Conservation (phyloP, 2,329 filamentous ascomycete genomes). For the Colletotrichum incanum region DNA sequence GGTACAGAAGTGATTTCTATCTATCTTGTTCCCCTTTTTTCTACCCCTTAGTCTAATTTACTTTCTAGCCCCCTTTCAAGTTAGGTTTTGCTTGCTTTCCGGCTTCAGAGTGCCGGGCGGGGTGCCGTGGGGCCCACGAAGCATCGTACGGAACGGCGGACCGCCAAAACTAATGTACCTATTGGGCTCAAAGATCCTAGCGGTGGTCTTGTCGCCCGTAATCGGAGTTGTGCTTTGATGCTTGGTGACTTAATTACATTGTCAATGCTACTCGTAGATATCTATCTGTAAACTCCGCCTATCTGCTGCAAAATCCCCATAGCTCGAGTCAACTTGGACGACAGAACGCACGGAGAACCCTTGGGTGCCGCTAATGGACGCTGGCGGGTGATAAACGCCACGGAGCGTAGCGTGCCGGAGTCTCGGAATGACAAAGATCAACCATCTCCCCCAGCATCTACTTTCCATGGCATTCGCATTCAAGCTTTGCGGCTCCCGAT, state of each 20-base stretch:
- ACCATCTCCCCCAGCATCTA: not conserved
- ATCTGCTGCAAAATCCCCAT: not conserved
- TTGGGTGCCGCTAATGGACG: not conserved
- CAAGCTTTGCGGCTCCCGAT: slow-evolving; percentile 29
- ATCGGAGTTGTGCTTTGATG: not conserved
- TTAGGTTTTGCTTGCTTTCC: slow-evolving; percentile 19
- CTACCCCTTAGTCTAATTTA: slow-evolving; percentile 18
- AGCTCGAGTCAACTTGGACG: not conserved
- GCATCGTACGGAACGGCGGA: slow-evolving; percentile 17
- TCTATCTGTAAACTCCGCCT: not conserved
- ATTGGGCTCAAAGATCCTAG: not conserved
- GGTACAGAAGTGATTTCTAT: not conserved
- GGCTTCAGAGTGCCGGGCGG: not conserved
- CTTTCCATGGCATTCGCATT: not conserved
- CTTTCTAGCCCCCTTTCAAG: slow-evolving; percentile 20
- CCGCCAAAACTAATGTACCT: slow-evolving; percentile 15
- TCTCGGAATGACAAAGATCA: slow-evolving; percentile 19
- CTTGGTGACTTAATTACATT: not conserved
- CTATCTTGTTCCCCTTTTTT: not conserved
- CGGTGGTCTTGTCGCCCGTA: not conserved
- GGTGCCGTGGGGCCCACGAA: slow-evolving; percentile 21
- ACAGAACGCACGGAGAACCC: not conserved
- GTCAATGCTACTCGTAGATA: not conserved
- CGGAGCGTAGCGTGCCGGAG: slow-evolving; percentile 7
- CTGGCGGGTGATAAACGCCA: not conserved